A percentile compares a stretch with the other conserved stretches of the same genome.
Conservation (phyloP, 2,329 filamentous ascomycete species). For the Botryosphaeria dothidea region DNA sequence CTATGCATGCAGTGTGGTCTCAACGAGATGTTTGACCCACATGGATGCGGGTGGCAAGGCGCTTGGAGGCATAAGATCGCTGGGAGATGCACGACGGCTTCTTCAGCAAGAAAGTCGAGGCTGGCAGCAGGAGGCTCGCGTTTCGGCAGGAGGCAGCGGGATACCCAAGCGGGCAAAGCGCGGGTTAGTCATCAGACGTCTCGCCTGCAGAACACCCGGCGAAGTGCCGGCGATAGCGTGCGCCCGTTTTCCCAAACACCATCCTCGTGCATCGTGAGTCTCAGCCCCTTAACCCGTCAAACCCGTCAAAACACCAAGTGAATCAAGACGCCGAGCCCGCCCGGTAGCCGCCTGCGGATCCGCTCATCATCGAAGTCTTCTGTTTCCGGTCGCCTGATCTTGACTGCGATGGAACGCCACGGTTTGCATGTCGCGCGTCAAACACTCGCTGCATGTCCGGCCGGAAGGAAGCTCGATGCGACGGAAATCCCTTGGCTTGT, state of each 20-base stretch:
- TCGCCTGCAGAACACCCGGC: slow-evolving; percentile 1
- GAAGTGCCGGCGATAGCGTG: not conserved
- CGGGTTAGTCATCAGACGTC: not conserved
- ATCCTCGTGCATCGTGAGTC: slow-evolving; percentile 6
- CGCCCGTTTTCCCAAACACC: slow-evolving; percentile 10
- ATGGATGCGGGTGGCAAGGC: not conserved
- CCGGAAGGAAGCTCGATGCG: not conserved
- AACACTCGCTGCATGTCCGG: not conserved
- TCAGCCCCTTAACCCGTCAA: not conserved
- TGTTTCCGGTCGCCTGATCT: slow-evolving; percentile 15
- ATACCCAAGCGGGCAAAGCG: not conserved
- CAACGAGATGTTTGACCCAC: slow-evolving; percentile 5
- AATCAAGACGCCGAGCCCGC: not conserved
- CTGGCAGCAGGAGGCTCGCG: not conserved
- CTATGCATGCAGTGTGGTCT: not conserved
- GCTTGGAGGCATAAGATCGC: not conserved
- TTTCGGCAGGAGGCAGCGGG: not conserved
- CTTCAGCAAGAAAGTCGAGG: not conserved
- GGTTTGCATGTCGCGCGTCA: not conserved
- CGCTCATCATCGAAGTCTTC: not conserved
- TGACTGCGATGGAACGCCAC: not conserved
- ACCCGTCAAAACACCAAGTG: slow-evolving; percentile 7
- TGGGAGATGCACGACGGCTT: not conserved
- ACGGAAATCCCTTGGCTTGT: not conserved
- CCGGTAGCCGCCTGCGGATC: not conserved